Conservation (phyloP, 2,329 filamentous ascomycete species). For the Ophiostoma ips region DNA sequence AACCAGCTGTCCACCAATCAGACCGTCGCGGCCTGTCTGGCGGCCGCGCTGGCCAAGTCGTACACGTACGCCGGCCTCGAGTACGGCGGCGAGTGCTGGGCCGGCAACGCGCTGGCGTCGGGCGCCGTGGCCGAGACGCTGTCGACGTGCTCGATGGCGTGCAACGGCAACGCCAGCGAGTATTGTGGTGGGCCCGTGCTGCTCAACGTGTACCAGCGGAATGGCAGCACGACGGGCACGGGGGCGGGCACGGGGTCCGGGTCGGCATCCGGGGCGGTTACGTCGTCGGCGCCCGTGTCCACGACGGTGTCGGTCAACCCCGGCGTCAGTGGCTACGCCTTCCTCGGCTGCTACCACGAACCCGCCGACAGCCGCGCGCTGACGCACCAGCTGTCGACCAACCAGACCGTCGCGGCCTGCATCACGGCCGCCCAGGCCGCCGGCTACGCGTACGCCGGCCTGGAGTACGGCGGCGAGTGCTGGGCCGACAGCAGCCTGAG, state of each 20-base stretch:
- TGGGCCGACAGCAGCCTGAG: constrained; percentile 14
- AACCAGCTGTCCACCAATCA: constrained; percentile 10
- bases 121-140: constrained; percentile 10
- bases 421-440: not conserved
- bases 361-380: constrained; percentile 13
- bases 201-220: constrained; percentile 13
- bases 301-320: constrained; percentile 19
- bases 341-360: constrained; percentile 23
- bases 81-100: constrained; percentile 18
- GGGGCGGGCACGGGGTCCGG: too few relatives aligned
- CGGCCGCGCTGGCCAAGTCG: constrained; percentile 12
- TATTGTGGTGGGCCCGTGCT: constrained; percentile 12
- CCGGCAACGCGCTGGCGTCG: constrained; percentile 3
- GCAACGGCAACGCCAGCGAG: constrained; percentile 14
- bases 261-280: constrained; percentile 11
- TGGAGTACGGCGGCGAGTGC: constrained; percentile 35
- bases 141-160: constrained; percentile 19
- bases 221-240: constrained; percentile 8
- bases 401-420: constrained; percentile 14
- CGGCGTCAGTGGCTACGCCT: constrained; percentile 18
- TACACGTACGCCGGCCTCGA: constrained; percentile 20
- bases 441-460: constrained; percentile 29
- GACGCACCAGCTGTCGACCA: constrained; percentile 2
- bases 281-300: not conserved
- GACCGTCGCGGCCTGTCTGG: constrained; percentile 17